Conservation (phyloP, 352 stramenopile genomes). For the Globisporangium okanoganense region DNA sequence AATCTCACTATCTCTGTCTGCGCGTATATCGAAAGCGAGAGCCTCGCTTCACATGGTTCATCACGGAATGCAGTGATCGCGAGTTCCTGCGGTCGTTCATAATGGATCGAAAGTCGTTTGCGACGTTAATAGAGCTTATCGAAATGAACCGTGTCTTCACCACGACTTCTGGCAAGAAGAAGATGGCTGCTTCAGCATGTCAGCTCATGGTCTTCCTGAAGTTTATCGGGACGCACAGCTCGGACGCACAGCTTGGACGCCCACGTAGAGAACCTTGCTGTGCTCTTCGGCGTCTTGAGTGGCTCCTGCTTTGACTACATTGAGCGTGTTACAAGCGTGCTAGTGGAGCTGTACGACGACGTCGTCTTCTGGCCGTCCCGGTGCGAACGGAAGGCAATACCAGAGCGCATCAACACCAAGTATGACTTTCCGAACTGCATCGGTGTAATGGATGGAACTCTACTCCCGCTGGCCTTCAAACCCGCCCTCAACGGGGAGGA, state of each 20-base stretch:
- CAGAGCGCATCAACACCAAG: neutral
- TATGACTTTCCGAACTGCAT: neutral
- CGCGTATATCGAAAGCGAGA: neutral
- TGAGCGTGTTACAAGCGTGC: neutral
- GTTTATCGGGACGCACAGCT: neutral
- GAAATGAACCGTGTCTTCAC: neutral
- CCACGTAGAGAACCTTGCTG: neutral
- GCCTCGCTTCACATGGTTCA: neutral
- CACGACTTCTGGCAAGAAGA: slow-evolving; percentile 1
- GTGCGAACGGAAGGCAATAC: neutral
- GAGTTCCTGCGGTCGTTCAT: neutral
- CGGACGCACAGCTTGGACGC: too few relatives aligned
- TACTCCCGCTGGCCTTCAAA: neutral
- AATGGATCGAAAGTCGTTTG: neutral
- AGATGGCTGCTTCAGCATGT: neutral
- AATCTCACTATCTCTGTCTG: neutral
- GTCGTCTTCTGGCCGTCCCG: neutral
- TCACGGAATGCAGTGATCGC: neutral
- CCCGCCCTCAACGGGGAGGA: neutral
- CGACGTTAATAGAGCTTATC: neutral
- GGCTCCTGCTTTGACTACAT: neutral
- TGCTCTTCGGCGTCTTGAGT: neutral
- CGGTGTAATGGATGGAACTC: neutral
- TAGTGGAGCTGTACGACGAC: neutral
- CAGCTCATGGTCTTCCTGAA: neutral